A percentile compares a stretch with the other conserved stretches of the same genome.
Conservation (phyloP, 139 green algal species). For the Medakamo hakoo region DNA sequence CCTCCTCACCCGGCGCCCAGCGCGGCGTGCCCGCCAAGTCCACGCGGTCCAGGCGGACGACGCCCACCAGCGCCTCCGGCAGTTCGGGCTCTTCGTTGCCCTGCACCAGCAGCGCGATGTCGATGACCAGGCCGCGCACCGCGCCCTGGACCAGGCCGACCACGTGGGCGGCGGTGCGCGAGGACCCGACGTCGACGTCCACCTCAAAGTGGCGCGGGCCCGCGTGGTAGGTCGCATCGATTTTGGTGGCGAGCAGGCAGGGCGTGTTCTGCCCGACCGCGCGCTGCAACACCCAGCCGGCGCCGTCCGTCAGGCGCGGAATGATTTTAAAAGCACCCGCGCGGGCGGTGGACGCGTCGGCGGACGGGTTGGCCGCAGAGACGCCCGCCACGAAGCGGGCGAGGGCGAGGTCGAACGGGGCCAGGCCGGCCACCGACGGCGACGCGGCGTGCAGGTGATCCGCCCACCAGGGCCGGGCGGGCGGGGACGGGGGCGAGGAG, state of each 20-base stretch:
- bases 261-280: background rate
- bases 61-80: constrained; percentile 24
- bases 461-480: too few species aligned
- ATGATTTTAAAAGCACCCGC: background rate
- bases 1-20: too few species aligned
- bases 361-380: background rate
- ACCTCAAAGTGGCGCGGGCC: constrained; percentile 17
- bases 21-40: constrained; percentile 10
- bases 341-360: background rate
- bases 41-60: constrained; percentile 18
- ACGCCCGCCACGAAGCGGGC: background rate
- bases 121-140: constrained; percentile 22
- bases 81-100: constrained; percentile 16
- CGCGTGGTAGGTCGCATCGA: background rate
- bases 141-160: constrained; percentile 19
- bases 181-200: constrained; percentile 23
- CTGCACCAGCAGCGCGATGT: constrained; percentile 27
- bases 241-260: background rate
- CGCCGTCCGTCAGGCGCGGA: background rate
- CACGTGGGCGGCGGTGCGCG: constrained; percentile 9
- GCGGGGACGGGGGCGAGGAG: too few species aligned
- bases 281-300: background rate
- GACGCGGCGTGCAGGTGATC: too few species aligned
- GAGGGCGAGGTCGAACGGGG: background rate
- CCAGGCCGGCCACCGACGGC: too few species aligned